Conservation (phyloP, 73 alveolate genomes). For the Tetrahymena malaccensis region DNA sequence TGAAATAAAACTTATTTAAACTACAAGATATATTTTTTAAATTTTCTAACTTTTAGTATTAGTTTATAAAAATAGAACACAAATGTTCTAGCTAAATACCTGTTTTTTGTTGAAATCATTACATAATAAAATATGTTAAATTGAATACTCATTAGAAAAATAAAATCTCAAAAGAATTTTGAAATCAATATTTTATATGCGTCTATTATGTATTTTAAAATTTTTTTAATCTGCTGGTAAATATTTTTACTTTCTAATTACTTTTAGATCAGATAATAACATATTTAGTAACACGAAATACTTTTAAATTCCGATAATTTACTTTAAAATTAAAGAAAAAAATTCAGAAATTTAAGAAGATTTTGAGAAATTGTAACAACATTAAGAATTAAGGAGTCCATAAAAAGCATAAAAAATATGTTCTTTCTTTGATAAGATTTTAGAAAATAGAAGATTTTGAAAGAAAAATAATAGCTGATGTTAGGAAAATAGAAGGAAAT, state of each 20-base stretch:
- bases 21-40: background rate
- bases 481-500: background rate
- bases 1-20: background rate
- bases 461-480: background rate
- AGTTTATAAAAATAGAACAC: too few relatives aligned
- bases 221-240: too few relatives aligned
- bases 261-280: background rate
- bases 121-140: background rate
- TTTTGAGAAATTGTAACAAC: background rate
- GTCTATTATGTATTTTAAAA: too few relatives aligned
- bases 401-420: too few relatives aligned
- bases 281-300: too few relatives aligned
- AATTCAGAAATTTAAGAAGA: too few relatives aligned
- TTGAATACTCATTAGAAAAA: too few relatives aligned
- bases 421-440: background rate
- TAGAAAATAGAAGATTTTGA: too few relatives aligned
- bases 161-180: too few relatives aligned
- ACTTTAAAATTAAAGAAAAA: too few relatives aligned
- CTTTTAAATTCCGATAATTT: background rate
- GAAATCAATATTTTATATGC: too few relatives aligned
- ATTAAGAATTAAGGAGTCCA: background rate
- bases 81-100: background rate
- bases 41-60: background rate
- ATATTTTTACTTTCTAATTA: too few relatives aligned
- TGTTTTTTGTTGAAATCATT: background rate